These are phyloP conservation scores for Sporothrix curviconia DNA, from an alignment of 2,329 filamentous ascomycete genomes.

Conservation along the genomic window DNA sequence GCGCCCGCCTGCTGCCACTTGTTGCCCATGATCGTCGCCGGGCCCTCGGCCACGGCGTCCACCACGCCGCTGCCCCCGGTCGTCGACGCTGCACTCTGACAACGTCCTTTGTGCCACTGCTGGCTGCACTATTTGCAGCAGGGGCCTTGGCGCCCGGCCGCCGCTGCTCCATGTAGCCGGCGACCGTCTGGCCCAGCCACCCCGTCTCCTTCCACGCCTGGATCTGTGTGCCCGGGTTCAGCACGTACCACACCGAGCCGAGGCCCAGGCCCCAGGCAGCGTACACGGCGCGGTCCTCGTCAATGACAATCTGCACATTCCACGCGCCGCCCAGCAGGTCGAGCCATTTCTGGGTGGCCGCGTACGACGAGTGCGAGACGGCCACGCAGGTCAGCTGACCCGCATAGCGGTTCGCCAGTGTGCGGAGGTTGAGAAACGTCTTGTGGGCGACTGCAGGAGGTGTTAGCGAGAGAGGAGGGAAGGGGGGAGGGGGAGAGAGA, in stretches of 20 bases:
- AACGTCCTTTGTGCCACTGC: neutral
- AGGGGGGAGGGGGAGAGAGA: neutral
- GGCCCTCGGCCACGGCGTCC: slow-evolving; percentile 28
- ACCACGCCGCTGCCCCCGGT: slow-evolving; percentile 9
- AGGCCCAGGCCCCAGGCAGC: slow-evolving; percentile 53
- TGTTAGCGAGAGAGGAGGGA: too few species aligned
- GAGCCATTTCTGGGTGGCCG: slow-evolving; percentile 51
- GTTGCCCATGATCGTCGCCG: slow-evolving; percentile 43
- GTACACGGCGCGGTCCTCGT: slow-evolving; percentile 51
- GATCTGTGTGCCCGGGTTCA: slow-evolving; percentile 47
- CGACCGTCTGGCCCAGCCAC: slow-evolving; percentile 47
- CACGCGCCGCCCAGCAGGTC: slow-evolving; percentile 52
- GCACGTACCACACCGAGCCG: slow-evolving; percentile 43
- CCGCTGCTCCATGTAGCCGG: slow-evolving; percentile 36
- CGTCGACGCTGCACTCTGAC: too few species aligned
- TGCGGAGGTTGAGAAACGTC: slow-evolving; percentile 49
- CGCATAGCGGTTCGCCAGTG: slow-evolving; percentile 46
- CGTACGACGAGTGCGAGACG: slow-evolving; percentile 51
- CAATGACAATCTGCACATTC: slow-evolving; percentile 49
- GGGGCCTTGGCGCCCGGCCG: slow-evolving; percentile 25
- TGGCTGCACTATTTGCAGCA: slow-evolving; percentile 33
- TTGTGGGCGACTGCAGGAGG: slow-evolving; percentile 45
- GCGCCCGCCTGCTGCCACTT: slow-evolving; percentile 51
- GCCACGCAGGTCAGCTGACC: slow-evolving; percentile 48
- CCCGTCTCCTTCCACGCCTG: slow-evolving; percentile 49